phyloP scores from a whole-genome alignment of 2,329 filamentous ascomycete species.

The Sarocladium kiliense region DNA sequence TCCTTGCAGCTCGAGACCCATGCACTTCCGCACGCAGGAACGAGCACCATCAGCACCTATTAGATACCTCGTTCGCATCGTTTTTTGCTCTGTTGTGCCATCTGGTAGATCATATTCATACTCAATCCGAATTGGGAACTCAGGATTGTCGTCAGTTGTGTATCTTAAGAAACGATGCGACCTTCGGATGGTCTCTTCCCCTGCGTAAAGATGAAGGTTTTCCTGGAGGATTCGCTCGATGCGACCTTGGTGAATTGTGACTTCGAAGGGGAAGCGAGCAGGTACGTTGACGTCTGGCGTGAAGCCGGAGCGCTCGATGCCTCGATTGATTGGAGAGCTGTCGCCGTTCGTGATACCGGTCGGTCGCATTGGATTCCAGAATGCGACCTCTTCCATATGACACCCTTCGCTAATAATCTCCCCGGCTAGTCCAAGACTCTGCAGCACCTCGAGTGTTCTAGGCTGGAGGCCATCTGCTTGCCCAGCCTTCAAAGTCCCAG shows the following conservation, averaged over 20 bases:
- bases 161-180: slow-evolving; percentile 4
- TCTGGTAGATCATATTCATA: slow-evolving; percentile 4
- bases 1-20: slow-evolving; percentile 20
- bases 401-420: slow-evolving; percentile 5
- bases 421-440: slow-evolving; percentile 1
- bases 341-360: neutral
- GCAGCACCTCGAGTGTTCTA: slow-evolving; percentile 3
- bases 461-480: slow-evolving; percentile 7
- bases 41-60: slow-evolving; percentile 21
- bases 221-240: slow-evolving; percentile 13
- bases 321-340: neutral
- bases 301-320: slow-evolving; percentile 3
- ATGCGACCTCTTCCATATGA: slow-evolving; percentile 6
- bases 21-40: slow-evolving; percentile 18
- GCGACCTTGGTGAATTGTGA: slow-evolving; percentile 12
- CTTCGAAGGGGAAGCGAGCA: slow-evolving; percentile 8
- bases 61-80: slow-evolving; percentile 7
- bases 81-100: slow-evolving; percentile 16
- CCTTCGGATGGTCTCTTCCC: neutral
- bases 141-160: slow-evolving; percentile 9
- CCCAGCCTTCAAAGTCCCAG: neutral
- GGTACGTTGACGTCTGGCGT: slow-evolving; percentile 4
- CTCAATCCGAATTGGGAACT: slow-evolving; percentile 1
- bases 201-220: slow-evolving; percentile 5
- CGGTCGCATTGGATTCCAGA: neutral